Base-by-base conservation (phyloP, 345 rosid species). In the Litchi chinensis region DNA sequence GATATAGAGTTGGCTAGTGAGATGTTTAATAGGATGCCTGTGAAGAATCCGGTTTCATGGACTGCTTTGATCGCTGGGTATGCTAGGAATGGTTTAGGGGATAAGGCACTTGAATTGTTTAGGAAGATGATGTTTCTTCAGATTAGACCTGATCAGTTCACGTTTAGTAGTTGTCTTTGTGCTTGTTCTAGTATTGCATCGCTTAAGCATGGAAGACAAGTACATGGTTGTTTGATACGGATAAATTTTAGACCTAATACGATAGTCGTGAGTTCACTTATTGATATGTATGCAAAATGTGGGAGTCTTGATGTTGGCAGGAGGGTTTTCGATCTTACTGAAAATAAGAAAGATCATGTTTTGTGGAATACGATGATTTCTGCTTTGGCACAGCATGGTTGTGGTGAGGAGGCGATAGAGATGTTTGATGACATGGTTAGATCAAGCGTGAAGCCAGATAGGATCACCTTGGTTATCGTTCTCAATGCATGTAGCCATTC, bases 281-380 rank as follows among this genome's bases (percentile, higher is more conserved):
- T 94, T 60, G 96, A 94, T 87, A 93, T 94, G 97, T 90, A 93
- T 80, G 87, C 96, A 10, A 93, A 90, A 85, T 91, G 96, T 68
- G 95, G 93, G 57, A 71, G 81, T 78, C 82, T 90, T 69, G 84
- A 84, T 52, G 77, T 77, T 77, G 89, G 90, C 50, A 78, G 81
- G 85, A 82, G 22, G 81, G 88, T 90, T 79, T 95, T 95, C 83
- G 39, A 76, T 75, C 81, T 78, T 24, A 70, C 65, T 22, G 78
- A 73, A 57, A 74, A 86, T 72, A 91, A 87, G 84, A 86, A 74
- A 68, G 91, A 89, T 74, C 81, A 83, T n/a, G 86, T 91, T 63
- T 70, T 91, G 80, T 95, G 97, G 94, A 91, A 95, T 62, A 93
- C 97, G 24, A 91, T 95, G 93, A 86, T 93, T 13, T 95, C 96